These are phyloP conservation scores for Taxawa tesnikishii DNA, from an alignment of 2,329 filamentous ascomycete species.

Conservation along the genomic window DNA sequence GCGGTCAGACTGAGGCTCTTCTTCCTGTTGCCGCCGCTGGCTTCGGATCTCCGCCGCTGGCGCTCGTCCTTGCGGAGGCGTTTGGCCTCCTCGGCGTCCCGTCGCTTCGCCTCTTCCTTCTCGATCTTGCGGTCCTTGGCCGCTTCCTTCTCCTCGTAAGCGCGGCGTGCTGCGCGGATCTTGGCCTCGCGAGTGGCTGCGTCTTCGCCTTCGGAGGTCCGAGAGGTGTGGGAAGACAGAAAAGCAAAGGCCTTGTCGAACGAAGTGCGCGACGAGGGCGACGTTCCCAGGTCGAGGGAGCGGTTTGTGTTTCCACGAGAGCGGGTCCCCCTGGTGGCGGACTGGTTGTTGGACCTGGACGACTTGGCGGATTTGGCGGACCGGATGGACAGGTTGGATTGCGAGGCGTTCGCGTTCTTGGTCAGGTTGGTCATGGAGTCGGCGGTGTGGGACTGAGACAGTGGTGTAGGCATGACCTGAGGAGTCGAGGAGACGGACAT, in stretches of 20 bases:
- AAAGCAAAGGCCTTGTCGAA: slow-evolving; percentile 44
- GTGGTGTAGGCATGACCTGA: slow-evolving; percentile 14
- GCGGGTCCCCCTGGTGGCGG: slow-evolving; percentile 17
- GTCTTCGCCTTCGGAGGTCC: slow-evolving; percentile 27
- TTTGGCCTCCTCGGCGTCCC: slow-evolving; percentile 30
- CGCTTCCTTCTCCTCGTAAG: slow-evolving; percentile 47
- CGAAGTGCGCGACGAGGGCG: slow-evolving; percentile 42
- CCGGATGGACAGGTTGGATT: slow-evolving; percentile 39
- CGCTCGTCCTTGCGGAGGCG: slow-evolving; percentile 30
- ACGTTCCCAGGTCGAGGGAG: slow-evolving; percentile 34
- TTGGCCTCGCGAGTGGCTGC: slow-evolving; percentile 43
- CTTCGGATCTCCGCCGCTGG: slow-evolving; percentile 28
- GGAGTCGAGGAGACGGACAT: slow-evolving; percentile 29
- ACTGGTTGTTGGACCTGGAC: slow-evolving; percentile 4
- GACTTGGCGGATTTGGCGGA: slow-evolving; percentile 23
- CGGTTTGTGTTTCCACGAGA: slow-evolving; percentile 38
- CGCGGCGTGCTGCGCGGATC: slow-evolving; percentile 42
- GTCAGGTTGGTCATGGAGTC: slow-evolving; percentile 25
- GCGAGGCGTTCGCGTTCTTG: slow-evolving; percentile 37
- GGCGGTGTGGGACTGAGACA: slow-evolving; percentile 20
- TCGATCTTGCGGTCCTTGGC: slow-evolving; percentile 43
- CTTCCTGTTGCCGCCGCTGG: no score
- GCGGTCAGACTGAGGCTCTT: slow-evolving; percentile 14
- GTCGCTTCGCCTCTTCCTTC: slow-evolving; percentile 36
- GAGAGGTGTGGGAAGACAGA: slow-evolving; percentile 28